These are phyloP conservation scores for Hericium coralloides DNA, from an alignment of 768 basidiomycete genomes.

Conservation along the genomic window DNA sequence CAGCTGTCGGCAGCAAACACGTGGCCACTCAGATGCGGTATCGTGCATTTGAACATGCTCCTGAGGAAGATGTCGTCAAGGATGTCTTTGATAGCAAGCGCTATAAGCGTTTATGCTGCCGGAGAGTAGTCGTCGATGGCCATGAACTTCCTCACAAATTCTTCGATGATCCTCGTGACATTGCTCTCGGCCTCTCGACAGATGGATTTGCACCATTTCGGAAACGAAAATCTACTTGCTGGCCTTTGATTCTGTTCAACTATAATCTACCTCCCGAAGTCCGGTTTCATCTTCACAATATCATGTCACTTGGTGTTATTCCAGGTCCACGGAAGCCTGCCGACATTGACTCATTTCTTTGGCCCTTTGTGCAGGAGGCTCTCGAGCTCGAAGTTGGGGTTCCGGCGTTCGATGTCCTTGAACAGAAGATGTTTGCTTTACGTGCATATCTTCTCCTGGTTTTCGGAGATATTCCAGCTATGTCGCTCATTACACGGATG, in stretches of 20 bases:
- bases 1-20: constrained; percentile 13
- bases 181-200: constrained; percentile 31
- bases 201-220: constrained; percentile 36
- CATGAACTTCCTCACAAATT: constrained; percentile 16
- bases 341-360: constrained; percentile 30
- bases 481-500: constrained; percentile 25
- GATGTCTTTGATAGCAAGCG: constrained; percentile 29
- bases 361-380: constrained; percentile 28
- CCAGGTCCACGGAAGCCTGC: constrained; percentile 36
- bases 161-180: constrained; percentile 29
- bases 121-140: constrained; percentile 21
- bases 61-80: constrained; percentile 13
- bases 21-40: constrained; percentile 23
- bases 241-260: constrained; percentile 33
- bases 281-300: constrained; percentile 25
- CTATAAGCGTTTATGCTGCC: constrained; percentile 20
- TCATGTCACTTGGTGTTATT: constrained; percentile 34
- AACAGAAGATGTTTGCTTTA: constrained; percentile 19
- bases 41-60: constrained; percentile 17
- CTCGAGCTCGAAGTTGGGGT: constrained; percentile 28
- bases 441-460: constrained; percentile 22
- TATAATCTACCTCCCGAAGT: constrained; percentile 34
- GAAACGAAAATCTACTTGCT: constrained; percentile 22
- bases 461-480: constrained; percentile 27
- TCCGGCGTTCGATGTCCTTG: constrained; percentile 22